Percentiles rank a stretch among this genome's conserved stretches.
Evolutionary conservation across 352 stramenopile genomes (phyloP).

Genomic region (Globisporangium emineosum): DNA sequence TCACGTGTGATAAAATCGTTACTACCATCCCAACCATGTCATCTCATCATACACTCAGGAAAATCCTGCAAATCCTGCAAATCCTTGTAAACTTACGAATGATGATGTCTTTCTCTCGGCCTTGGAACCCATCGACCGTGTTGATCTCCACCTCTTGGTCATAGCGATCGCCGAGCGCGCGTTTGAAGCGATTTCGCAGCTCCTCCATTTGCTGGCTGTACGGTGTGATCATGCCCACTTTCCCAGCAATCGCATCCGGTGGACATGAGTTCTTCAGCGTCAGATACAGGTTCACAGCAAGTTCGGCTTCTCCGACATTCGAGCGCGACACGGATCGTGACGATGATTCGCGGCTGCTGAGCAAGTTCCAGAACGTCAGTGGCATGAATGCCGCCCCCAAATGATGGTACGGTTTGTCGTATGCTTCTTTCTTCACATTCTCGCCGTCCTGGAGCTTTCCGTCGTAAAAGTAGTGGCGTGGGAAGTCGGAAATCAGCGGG

Average conservation of each 20-base stretch:
- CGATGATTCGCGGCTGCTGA: constrained; percentile 67
- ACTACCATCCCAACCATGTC: neutral
- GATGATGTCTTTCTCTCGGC: constrained; percentile 91
- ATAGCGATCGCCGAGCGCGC: constrained; percentile 58
- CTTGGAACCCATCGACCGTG: constrained; percentile 91
- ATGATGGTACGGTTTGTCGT: constrained; percentile 77
- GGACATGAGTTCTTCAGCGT: constrained; percentile 84
- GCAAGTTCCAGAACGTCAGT: constrained; percentile 85
- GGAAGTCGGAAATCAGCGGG: constrained; percentile 81
- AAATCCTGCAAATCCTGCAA: neutral
- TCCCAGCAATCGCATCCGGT: constrained; percentile 66
- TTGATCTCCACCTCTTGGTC: constrained; percentile 90
- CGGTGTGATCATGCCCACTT: constrained; percentile 88
- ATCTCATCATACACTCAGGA: neutral
- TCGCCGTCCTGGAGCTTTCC: constrained; percentile 83
- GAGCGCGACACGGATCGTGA: constrained; percentile 77
- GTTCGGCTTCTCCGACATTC: constrained; percentile 78
- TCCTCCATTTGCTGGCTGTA: constrained; percentile 92
- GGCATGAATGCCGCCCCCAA: constrained; percentile 72
- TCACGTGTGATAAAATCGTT: neutral
- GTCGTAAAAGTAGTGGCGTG: constrained; percentile 82
- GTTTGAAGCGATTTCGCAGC: constrained; percentile 53
- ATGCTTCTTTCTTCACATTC: constrained; percentile 61
- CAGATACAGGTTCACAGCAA: constrained; percentile 86
- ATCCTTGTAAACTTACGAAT: constrained; percentile 63